Conservation (phyloP, 106 monocot species). For the Dendrobium chrysotoxum region DNA sequence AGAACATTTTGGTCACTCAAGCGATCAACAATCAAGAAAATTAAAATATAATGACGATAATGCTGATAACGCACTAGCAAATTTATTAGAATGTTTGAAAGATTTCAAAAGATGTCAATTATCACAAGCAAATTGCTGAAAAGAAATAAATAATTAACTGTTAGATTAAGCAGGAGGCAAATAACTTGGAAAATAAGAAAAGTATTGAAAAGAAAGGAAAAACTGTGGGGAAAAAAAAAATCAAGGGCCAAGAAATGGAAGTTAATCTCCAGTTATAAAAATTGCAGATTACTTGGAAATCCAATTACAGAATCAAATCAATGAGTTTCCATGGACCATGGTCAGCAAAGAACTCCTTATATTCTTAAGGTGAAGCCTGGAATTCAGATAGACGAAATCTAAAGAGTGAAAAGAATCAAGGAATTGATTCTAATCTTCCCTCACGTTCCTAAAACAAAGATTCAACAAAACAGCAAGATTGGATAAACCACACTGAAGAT, state of each 20-base stretch:
- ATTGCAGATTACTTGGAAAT: too few species aligned
- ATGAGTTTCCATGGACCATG: too few species aligned
- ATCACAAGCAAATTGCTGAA: neutral
- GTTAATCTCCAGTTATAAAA: too few species aligned
- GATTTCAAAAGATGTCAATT: conserved; percentile 42
- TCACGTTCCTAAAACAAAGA: neutral
- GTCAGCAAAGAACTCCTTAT: too few species aligned
- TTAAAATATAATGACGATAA: neutral
- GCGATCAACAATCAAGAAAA: neutral
- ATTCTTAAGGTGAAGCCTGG: too few species aligned
- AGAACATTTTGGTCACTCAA: neutral
- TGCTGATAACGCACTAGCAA: conserved; percentile 17
- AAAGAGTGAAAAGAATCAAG: neutral
- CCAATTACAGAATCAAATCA: too few species aligned
- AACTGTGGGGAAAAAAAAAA: neutral
- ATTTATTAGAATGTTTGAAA: conserved; percentile 13
- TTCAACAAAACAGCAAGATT: neutral
- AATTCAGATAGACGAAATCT: neutral
- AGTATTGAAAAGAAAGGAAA: neutral
- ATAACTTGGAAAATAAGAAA: neutral
- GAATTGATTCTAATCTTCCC: neutral
- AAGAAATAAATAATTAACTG: too few species aligned
- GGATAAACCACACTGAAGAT: neutral
- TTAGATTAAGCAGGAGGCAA: too few species aligned
- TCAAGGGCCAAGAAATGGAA: too few species aligned